Evolutionary conservation across 257 asterid genomes (phyloP), one percentile per base, ranked within the genome.

Genomic region (Gardenia jasminoides): DNA sequence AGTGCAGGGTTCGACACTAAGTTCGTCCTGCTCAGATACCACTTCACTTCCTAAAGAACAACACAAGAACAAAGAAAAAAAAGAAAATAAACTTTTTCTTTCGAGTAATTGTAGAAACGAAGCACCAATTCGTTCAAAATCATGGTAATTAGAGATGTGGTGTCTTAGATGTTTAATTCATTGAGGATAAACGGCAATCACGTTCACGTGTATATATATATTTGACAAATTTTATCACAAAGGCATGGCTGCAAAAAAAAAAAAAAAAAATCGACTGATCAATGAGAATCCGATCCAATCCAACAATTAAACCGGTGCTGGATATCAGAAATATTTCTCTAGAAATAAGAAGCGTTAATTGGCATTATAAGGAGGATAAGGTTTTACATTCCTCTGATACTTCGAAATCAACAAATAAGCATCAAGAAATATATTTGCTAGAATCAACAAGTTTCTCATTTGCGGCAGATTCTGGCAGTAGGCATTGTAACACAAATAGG

Each of bases 401-500:
- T 33, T 16, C 24, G 9, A 3, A 15, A 67, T n/a, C 36, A 67
- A 16, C 43, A 67, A 67, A 33, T 24, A 31, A 67, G 46, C 47
- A 67, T 17, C 47, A 15, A 33, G 10, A 67, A 67, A 67, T 33
- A 67, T 16, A 67, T 33, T 67, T 28, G 31, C 24, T 66, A 33
- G 12, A 58, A 58, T 58, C 30, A 58, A 58, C 28, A 54, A 11
- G 17, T 3, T 67, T 70, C 78, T 90, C 81, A 89, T n/a, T 86
- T 78, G 83, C 62, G 92, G 76, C 95, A 91, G 59, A 91, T 84
- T 52, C 82, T 83, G 52, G 97, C 94, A 8, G 97, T 91, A 2
- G 96, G 90, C 87, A 84, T 92, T 28, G 96, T 89, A 39, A 90
- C 94, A 64, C 98, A 91, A 11, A 93, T 15, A 7, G 94, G 91